Percentiles rank a stretch among this genome's conserved stretches.
phyloP scores from a whole-genome alignment of 306 rosid species.

The Cicer arietinum region DNA sequence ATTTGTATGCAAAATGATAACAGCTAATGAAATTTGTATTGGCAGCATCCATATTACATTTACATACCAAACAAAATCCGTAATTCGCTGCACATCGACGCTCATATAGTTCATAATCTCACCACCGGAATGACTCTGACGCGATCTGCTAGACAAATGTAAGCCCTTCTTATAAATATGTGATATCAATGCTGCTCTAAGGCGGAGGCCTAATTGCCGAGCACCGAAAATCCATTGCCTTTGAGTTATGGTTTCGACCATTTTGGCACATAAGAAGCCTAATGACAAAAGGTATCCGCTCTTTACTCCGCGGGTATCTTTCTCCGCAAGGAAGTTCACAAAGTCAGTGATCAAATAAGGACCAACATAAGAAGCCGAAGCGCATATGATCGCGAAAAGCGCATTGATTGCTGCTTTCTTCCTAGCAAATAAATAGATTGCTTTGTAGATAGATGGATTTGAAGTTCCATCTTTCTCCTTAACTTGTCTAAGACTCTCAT shows the following conservation, averaged over 20 bases:
- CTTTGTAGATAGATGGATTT: conserved; percentile 73
- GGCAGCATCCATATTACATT: conserved; percentile 94
- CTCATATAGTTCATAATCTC: conserved; percentile 96
- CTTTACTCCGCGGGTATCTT: conserved; percentile 56
- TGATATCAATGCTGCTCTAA: conserved; percentile 80
- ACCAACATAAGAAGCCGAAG: conserved; percentile 89
- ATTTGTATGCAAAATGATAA: conserved; percentile 72
- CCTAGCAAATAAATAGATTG: conserved; percentile 70
- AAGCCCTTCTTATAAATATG: conserved; percentile 83
- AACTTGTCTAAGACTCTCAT: conserved; percentile 58
- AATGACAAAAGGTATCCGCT: conserved; percentile 77
- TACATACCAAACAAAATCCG: conserved; percentile 83
- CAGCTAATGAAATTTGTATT: conserved; percentile 81
- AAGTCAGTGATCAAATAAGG: conserved; percentile 90
- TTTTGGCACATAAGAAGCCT: conserved; percentile 74
- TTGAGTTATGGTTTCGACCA: conserved; percentile 79
- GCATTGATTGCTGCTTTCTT: conserved; percentile 85
- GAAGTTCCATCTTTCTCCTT: conserved; percentile 63
- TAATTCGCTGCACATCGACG: conserved; percentile 92
- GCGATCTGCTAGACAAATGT: conserved; percentile 66
- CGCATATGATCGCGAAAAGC: conserved; percentile 64
- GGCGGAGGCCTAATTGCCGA: conserved; percentile 87
- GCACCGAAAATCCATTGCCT: conserved; percentile 99
- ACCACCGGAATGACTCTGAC: conserved; percentile 82
- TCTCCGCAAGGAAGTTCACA: conserved; percentile 66